Evolutionary conservation across 2,329 filamentous ascomycete species (phyloP).

Genomic region (Fusarium succisae): DNA sequence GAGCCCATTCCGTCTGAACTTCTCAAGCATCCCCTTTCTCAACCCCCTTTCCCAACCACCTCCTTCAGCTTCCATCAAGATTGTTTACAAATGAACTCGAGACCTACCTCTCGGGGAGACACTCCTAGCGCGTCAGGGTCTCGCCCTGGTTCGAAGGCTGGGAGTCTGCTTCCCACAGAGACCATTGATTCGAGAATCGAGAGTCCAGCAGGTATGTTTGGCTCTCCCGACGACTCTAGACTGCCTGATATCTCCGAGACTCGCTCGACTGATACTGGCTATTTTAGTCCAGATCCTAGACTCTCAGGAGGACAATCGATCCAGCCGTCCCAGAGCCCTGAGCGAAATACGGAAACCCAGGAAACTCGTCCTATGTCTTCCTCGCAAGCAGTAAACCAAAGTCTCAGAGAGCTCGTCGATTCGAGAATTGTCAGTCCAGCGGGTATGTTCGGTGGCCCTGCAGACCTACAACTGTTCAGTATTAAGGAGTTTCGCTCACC

Average conservation of each 20-base stretch:
- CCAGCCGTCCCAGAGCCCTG: not conserved
- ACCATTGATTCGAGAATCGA: not conserved
- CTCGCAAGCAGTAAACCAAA: not conserved
- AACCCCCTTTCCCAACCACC: not conserved
- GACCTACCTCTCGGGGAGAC: not conserved
- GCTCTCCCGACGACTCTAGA: not conserved
- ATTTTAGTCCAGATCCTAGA: not conserved
- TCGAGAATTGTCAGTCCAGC: not conserved
- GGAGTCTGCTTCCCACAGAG: not conserved
- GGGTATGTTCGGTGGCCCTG: not conserved
- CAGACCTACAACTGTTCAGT: not conserved
- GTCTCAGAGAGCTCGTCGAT: not conserved
- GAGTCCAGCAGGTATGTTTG: not conserved
- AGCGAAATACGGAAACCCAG: not conserved
- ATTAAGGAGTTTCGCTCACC: not conserved
- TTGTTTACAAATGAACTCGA: not conserved
- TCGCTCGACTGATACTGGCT: slow-evolving; percentile 1
- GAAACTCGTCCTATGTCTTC: not conserved
- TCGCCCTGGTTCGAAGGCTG: not conserved
- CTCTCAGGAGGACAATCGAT: not conserved
- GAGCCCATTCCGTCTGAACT: not conserved
- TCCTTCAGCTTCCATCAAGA: not conserved
- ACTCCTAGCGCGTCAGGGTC: not conserved
- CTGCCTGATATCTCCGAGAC: not conserved
- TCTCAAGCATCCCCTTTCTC: not conserved